Base-by-base conservation (phyloP, 2,329 filamentous ascomycete species). In the Chaetomium sp. region DNA sequence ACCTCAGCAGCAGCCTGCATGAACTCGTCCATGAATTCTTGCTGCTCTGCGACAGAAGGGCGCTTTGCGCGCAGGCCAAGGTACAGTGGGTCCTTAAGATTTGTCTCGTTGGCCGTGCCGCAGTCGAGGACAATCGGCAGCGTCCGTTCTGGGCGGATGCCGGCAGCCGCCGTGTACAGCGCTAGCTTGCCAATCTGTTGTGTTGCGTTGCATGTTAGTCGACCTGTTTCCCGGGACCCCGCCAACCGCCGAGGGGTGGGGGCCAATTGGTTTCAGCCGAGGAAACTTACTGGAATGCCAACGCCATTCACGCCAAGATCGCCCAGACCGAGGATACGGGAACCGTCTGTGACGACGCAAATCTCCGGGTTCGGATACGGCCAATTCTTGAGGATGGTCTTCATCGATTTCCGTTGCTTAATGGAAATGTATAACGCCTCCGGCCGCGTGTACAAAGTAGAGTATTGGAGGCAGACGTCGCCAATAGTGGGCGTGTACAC, bases 291-390 rank as follows among this genome's bases (percentile, higher is more conserved):
- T 59, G 94, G 91, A 72, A 99, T 99, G 63, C 94, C 94, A 78
- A 97, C 95, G 68, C 94, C 94, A 72, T 96, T 96, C 63, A 99
- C 86, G 64, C 94, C 94, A 55, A 97, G 82, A 73, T 99, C 94
- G 65, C 94, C 94, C 40, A 99, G 84, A 68, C 94, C 92, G 56
- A 91, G 85, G 71, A 85, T 96, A 63, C 94, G 87, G 49, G 91
- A 96, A 59, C 94, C 94, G 71, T 99, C 94, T 12, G 94, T 97
- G 65, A 99, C 86, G 70, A 96, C 91, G 68, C 91, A 95, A 69
- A 99, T 99, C 72, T 96, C 90, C 36, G 95, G 92, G 62, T 90
- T 84, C 62, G 80, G 74, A 71, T 94, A 87, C 34, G 90, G 91
- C 94, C 94, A 99, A 74, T 97, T 97, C 68, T 85, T 79, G 63